A percentile compares a stretch with the other conserved stretches of the same genome.
phyloP scores from a whole-genome alignment of 164 flowering plant species.

The Nymphaea colorata region DNA sequence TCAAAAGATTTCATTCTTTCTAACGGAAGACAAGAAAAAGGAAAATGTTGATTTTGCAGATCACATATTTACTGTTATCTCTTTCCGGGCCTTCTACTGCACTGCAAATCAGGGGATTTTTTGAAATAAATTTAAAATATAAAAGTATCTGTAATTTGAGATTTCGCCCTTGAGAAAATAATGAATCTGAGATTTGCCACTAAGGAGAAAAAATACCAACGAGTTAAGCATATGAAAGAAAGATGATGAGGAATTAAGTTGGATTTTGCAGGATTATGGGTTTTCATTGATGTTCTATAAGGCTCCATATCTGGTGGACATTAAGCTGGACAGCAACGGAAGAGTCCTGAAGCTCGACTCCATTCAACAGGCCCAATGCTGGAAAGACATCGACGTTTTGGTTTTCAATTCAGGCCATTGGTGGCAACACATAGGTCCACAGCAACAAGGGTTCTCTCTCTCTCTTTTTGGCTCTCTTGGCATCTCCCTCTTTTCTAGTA shows the following conservation, averaged over 20 bases:
- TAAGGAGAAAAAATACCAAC: not conserved
- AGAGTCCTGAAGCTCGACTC: conserved; percentile 49
- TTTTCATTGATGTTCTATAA: conserved; percentile 34
- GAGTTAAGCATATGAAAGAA: not conserved
- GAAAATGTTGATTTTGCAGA: too few relatives aligned
- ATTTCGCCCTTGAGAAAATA: not conserved
- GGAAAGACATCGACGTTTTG: conserved; percentile 66
- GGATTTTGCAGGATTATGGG: conserved; percentile 44
- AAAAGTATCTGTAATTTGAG: too few relatives aligned
- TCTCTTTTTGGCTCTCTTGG: not conserved
- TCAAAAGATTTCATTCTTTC: too few relatives aligned
- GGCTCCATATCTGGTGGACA: conserved; percentile 57
- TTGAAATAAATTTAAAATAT: too few relatives aligned
- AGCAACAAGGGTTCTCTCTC: conserved; percentile 42
- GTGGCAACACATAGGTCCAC: conserved; percentile 77
- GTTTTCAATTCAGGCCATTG: conserved; percentile 89
- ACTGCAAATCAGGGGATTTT: too few relatives aligned
- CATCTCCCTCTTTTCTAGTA: too few relatives aligned
- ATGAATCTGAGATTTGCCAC: not conserved
- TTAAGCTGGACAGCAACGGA: conserved; percentile 32
- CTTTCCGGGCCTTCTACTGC: too few relatives aligned
- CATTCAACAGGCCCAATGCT: conserved; percentile 36
- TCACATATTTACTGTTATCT: too few relatives aligned
- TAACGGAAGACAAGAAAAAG: too few relatives aligned
- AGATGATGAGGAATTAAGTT: not conserved